A percentile compares a stretch with the other conserved stretches of the same genome.
These are phyloP conservation scores for Neltuma alba DNA, from an alignment of 306 rosid species.

Conservation along the genomic window DNA sequence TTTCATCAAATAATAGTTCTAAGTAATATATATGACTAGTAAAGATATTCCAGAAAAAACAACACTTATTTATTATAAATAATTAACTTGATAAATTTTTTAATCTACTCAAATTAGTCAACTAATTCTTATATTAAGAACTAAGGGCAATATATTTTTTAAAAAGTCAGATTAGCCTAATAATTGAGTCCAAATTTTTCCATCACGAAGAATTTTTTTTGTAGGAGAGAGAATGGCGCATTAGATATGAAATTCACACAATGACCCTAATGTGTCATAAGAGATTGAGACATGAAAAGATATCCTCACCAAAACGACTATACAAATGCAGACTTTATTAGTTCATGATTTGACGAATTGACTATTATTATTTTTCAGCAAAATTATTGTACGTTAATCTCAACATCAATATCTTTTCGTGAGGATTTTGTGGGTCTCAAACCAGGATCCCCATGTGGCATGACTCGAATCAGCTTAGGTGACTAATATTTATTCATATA, in stretches of 20 bases:
- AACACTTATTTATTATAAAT: too few species aligned
- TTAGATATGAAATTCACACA: neutral
- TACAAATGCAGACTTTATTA: neutral
- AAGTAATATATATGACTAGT: too few species aligned
- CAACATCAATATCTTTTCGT: conserved; percentile 24
- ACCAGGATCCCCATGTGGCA: neutral
- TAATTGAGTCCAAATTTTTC: neutral
- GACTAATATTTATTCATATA: neutral
- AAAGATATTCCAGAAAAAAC: too few species aligned
- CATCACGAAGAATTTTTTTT: neutral
- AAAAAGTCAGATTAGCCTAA: neutral
- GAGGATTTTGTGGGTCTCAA: conserved; percentile 25
- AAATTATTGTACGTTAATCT: neutral
- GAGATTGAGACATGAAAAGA: neutral
- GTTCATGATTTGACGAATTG: conserved; percentile 3
- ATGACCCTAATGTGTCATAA: too few species aligned
- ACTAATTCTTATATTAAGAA: too few species aligned
- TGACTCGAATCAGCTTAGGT: neutral
- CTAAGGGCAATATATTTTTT: neutral
- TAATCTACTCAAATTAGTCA: too few species aligned
- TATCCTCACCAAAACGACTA: neutral
- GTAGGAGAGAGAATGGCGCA: neutral
- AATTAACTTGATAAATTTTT: too few species aligned
- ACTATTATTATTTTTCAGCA: neutral
- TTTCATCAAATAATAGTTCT: too few species aligned